phyloP scores from a whole-genome alignment of 495 filamentous ascomycete species.

The Sphaerosporella brunnea region DNA sequence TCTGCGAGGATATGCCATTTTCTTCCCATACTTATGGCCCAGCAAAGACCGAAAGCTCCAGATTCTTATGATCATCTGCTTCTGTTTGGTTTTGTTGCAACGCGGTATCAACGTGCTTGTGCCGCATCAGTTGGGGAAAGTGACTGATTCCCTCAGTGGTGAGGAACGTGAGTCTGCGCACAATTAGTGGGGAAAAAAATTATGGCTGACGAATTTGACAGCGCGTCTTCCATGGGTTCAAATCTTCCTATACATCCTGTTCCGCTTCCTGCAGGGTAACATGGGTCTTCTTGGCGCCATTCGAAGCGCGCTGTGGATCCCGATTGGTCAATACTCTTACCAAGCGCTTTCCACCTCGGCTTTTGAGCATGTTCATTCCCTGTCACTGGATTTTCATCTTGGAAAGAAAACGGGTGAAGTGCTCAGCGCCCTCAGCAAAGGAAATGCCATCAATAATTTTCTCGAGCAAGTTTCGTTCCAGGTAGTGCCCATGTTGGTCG shows the following conservation, averaged over 20 bases:
- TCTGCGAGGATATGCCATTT: conserved; percentile 64
- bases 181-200: conserved; percentile 9
- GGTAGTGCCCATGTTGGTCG: conserved; percentile 83
- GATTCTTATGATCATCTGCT: conserved; percentile 59
- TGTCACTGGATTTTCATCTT: conserved; percentile 91
- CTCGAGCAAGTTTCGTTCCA: conserved; percentile 90
- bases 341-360: conserved; percentile 82
- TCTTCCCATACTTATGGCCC: conserved; percentile 92
- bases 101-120: conserved; percentile 66
- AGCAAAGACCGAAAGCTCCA: conserved; percentile 55
- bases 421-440: conserved; percentile 83
- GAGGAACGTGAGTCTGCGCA: conserved; percentile 23
- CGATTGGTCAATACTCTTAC: conserved; percentile 90
- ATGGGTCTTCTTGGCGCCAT: conserved; percentile 72
- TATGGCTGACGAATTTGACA: conserved; percentile 7
- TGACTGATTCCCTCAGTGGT: conserved; percentile 48
- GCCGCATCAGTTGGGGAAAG: conserved; percentile 53
- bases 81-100: conserved; percentile 56
- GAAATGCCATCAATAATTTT: conserved; percentile 89
- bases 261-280: conserved; percentile 69
- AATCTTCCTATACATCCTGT: conserved; percentile 63
- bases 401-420: conserved; percentile 95
- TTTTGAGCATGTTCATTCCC: conserved; percentile 89
- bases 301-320: conserved; percentile 77
- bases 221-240: conserved; percentile 44